Base-by-base conservation (phyloP, 306 rosid genomes). In the Notholithocarpus densiflorus region DNA sequence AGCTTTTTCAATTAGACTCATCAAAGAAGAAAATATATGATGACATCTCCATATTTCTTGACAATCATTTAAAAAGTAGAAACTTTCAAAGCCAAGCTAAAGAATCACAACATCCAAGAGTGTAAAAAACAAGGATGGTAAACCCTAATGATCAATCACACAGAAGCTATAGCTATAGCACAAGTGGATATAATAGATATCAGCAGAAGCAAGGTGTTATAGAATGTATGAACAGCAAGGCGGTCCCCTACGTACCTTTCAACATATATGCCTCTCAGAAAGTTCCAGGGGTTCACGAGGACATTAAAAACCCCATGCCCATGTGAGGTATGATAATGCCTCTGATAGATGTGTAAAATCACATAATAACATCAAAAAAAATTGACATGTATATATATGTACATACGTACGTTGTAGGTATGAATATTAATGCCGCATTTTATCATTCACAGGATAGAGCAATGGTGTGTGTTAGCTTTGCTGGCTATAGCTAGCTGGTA, bases 241-340 rank as follows among this genome's bases (percentile, higher is more conserved):
- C 72, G 88, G 88, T 80, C 85, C 92, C 82, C 66, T n/a, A 15
- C n/a, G 31, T 18, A 77, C 51, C 45, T 40, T 8, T 40, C 43
- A 37, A 6, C 43, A 37, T 37, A 1, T 8, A 40, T 40, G 45
- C 45, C 11, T 40, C 45, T 45, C n/a, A 65, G 78, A 75, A 77
- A 72, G 27, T 66, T 84, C 77, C 73, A 77, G 76, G 72, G 72
- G 75, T 78, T 75, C 73, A 71, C 75, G 81, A 75, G 75, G 77
- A 40, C 80, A 71, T 21, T 79, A 52, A 73, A 77, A 65, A 64
- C 53, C 70, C 70, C 84, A 86, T n/a, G 86, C 81, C 90, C 90
- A 86, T 83, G 87, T 83, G 87, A 85, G 45, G 83, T 21, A 61
- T 83, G 87, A 85, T 23, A 56, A 72, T 23, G 89, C 83, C 86